Percentiles rank a stretch among this genome's conserved stretches.
Evolutionary conservation across 129 eudicot genomes (phyloP).

Genomic region (Calendula officinalis): DNA sequence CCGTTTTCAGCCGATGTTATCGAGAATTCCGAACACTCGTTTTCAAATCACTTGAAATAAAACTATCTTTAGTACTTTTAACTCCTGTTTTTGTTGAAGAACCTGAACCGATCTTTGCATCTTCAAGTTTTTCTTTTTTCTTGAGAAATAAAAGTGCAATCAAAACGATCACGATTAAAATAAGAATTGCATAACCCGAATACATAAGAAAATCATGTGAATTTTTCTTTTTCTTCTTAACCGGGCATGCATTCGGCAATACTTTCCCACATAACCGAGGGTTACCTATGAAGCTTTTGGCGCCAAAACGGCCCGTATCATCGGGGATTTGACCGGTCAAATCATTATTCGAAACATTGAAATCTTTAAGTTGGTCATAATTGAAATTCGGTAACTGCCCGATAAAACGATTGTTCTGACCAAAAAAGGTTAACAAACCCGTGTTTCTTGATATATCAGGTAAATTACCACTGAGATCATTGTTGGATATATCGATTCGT

Average conservation of each 20-base stretch:
- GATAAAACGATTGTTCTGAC: constrained; percentile 46
- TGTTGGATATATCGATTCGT: constrained; percentile 53
- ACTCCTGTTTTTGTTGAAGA: constrained; percentile 17
- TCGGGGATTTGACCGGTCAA: constrained; percentile 55
- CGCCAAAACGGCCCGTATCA: constrained; percentile 32
- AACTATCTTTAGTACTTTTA: constrained; percentile 27
- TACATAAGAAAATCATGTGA: constrained; percentile 38
- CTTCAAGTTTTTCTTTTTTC: constrained; percentile 27
- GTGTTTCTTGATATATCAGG: constrained; percentile 64
- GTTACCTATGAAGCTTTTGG: constrained; percentile 50
- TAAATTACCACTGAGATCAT: constrained; percentile 47
- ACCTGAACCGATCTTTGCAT: constrained; percentile 7
- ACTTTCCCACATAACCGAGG: constrained; percentile 54
- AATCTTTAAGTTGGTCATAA: constrained; percentile 33
- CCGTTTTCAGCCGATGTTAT: constrained; percentile 61
- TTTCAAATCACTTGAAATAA: constrained; percentile 41
- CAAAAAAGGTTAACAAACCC: constrained; percentile 47
- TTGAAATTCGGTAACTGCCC: constrained; percentile 47
- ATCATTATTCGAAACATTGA: constrained; percentile 63
- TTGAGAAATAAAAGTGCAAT: constrained; percentile 38
- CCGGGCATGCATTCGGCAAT: constrained; percentile 43
- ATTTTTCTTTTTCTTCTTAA: constrained; percentile 9
- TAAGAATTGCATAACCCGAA: constrained; percentile 44
- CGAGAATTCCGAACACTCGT: constrained; percentile 52
- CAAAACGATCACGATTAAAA: constrained; percentile 38